phyloP scores from a whole-genome alignment of 1,284 basidiomycete genomes.

The Malassezia sympodialis region DNA sequence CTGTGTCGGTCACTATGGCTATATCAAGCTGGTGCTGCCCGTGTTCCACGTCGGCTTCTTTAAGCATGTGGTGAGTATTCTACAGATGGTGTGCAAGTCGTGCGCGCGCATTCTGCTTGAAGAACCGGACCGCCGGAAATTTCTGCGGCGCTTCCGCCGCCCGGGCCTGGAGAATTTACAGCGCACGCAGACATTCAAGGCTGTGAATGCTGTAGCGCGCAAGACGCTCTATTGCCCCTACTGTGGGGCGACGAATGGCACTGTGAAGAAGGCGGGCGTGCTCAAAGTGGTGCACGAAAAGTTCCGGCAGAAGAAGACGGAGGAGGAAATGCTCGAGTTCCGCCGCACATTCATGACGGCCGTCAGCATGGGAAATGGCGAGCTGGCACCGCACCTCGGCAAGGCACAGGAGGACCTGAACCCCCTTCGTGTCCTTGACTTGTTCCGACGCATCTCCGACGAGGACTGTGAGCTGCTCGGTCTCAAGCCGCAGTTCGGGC shows the following conservation, averaged over 20 bases:
- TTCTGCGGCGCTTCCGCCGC: constrained; percentile 76
- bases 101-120: constrained; percentile 89
- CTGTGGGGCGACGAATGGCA: constrained; percentile 84
- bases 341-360: constrained; percentile 73
- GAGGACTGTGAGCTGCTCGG: constrained; percentile 92
- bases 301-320: constrained; percentile 87
- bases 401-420: constrained; percentile 92
- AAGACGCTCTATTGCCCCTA: constrained; percentile 88
- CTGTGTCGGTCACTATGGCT: constrained; percentile 91
- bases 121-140: constrained; percentile 72
- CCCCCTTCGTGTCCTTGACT: constrained; percentile 80
- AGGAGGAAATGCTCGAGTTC: constrained; percentile 77
- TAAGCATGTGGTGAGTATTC: constrained; percentile 81
- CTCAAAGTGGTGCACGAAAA: constrained; percentile 97
- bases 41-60: constrained; percentile 97
- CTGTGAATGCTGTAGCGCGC: constrained; percentile 77
- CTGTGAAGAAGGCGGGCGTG: constrained; percentile 89
- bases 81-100: constrained; percentile 68
- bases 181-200: constrained; percentile 71
- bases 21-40: constrained; percentile 64
- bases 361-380: constrained; percentile 69
- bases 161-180: constrained; percentile 88
- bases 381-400: constrained; percentile 71
- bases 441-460: constrained; percentile 85
- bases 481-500: constrained; percentile 72